Percentiles rank a stretch among this genome's conserved stretches.
phyloP scores from a whole-genome alignment of 2,329 filamentous ascomycete genomes.

The Chaetomium olivaceum region DNA sequence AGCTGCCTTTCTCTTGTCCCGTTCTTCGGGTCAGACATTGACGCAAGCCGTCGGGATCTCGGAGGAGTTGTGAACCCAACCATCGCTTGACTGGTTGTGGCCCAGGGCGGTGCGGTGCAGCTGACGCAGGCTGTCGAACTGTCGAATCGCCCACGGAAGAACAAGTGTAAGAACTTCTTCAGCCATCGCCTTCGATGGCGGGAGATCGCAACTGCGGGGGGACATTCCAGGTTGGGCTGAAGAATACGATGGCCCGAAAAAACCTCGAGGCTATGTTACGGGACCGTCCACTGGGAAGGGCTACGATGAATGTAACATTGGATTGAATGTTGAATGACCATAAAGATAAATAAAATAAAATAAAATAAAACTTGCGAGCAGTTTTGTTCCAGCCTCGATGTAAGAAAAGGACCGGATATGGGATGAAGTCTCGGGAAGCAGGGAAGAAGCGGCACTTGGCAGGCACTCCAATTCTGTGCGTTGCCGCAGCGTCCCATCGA shows the following conservation, averaged over 20 bases:
- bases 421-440: slow-evolving; percentile 1
- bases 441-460: neutral
- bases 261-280: neutral
- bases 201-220: neutral
- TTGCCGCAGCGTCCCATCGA: neutral
- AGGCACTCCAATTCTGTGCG: neutral
- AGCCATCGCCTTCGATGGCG: neutral
- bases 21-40: neutral
- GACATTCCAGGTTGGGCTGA: neutral
- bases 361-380: neutral
- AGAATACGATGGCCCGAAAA: neutral
- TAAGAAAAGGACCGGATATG: neutral
- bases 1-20: neutral
- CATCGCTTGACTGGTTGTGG: slow-evolving; percentile 12
- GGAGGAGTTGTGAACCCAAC: neutral
- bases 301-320: neutral
- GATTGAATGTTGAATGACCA: neutral
- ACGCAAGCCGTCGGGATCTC: slow-evolving; percentile 17
- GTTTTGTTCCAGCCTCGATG: neutral
- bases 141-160: neutral
- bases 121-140: neutral
- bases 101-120: slow-evolving; percentile 12
- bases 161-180: neutral
- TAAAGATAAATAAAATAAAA: no score
- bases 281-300: neutral